These are phyloP conservation scores for Colletotrichum sp. DNA, from an alignment of 2,329 filamentous ascomycete genomes.

Conservation along the genomic window DNA sequence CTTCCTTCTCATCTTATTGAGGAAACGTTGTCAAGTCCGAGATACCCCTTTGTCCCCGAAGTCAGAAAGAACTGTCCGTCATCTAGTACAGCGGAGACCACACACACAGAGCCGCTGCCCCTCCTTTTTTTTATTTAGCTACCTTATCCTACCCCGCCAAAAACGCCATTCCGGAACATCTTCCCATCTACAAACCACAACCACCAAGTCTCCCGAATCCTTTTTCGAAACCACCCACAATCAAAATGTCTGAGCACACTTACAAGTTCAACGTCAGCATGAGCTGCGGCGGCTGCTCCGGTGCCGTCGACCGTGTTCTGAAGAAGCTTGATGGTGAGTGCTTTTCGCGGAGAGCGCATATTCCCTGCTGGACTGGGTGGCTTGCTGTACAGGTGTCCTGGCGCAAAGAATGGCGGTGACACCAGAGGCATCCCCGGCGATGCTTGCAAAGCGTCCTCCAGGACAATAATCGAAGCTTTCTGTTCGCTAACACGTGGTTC, in stretches of 20 bases:
- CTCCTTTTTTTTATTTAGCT: constrained; percentile 4
- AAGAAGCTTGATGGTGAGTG: constrained; percentile 85
- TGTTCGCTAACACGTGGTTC: background rate
- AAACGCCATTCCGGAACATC: constrained; percentile 7
- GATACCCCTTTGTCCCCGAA: background rate
- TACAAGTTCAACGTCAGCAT: constrained; percentile 97
- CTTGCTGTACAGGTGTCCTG: background rate
- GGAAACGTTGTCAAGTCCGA: background rate
- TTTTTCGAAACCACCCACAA: background rate
- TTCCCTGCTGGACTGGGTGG: background rate
- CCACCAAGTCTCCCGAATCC: background rate
- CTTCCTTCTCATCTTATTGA: background rate
- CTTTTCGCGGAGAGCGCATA: background rate
- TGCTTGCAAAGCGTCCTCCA: background rate
- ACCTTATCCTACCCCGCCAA: constrained; percentile 14
- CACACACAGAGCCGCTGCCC: background rate
- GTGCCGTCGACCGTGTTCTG: constrained; percentile 88
- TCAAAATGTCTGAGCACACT: constrained; percentile 78
- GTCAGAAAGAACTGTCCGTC: background rate
- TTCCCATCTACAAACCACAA: constrained; percentile 3
- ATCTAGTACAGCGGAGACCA: background rate
- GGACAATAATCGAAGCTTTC: background rate
- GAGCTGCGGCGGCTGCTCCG: constrained; percentile 95
- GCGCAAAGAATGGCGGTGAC: background rate
- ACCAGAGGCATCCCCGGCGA: background rate